Percentiles rank a stretch among this genome's conserved stretches.
These are phyloP conservation scores for Fagopyrum tataricum DNA, from an alignment of 148 eudicot species.

Conservation along the genomic window DNA sequence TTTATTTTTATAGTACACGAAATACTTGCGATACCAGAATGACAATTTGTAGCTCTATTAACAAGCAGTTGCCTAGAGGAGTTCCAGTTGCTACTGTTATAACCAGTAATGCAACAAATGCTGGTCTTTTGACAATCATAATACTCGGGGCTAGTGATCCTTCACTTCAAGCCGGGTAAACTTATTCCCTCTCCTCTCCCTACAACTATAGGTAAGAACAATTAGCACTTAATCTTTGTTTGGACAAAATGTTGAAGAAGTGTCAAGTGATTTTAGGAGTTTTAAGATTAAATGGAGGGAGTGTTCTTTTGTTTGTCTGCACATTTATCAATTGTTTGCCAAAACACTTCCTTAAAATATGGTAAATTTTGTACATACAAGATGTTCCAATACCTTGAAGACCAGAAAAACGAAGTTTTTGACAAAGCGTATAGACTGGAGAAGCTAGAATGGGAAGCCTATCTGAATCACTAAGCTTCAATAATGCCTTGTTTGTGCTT, in stretches of 20 bases:
- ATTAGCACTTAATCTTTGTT: not conserved
- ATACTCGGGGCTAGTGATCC: slow-evolving; percentile 61
- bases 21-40: no score
- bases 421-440: slow-evolving; percentile 1
- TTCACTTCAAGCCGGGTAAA: slow-evolving; percentile 58
- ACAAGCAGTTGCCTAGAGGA: slow-evolving; percentile 89
- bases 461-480: not conserved
- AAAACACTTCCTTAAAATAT: not conserved
- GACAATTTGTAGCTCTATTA: not conserved
- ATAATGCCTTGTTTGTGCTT: no score
- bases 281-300: no score
- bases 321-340: no score
- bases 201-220: not conserved
- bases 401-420: slow-evolving; percentile 7
- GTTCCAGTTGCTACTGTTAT: slow-evolving; percentile 96
- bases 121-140: slow-evolving; percentile 76
- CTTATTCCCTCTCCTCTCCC: not conserved
- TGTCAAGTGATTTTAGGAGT: no score
- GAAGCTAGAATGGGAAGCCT: slow-evolving; percentile 8
- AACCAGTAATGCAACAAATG: slow-evolving; percentile 91
- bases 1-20: no score
- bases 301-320: no score
- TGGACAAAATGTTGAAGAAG: no score
- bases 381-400: slow-evolving; percentile 14
- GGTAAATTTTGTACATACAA: not conserved